phyloP scores from a whole-genome alignment of 1,139 yeast genomes.

The Hemisphaericaspora lyxosophila region DNA sequence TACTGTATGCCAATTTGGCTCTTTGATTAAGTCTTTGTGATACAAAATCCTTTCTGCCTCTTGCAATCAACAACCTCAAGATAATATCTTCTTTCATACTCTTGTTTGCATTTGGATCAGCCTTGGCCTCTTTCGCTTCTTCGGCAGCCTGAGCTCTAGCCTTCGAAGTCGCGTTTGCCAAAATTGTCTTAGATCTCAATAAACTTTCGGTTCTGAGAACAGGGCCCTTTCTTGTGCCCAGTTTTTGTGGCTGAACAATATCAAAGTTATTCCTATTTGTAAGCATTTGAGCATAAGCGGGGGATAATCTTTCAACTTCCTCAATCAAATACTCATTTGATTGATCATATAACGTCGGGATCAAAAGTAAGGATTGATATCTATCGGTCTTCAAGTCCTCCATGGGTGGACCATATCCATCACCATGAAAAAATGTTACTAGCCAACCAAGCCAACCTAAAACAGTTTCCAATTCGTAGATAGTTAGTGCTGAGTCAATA shows the following conservation, averaged over 20 bases:
- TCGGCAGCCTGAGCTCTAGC: conserved; percentile 55
- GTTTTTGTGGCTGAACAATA: conserved; percentile 3
- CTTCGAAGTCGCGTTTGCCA: conserved; percentile 69
- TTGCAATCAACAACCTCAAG: conserved; percentile 54
- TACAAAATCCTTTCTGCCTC: conserved; percentile 46
- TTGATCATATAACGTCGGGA: conserved; percentile 69
- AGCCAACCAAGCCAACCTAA: conserved; percentile 71
- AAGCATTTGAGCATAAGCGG: conserved; percentile 50
- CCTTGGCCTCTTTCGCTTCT: conserved; percentile 51
- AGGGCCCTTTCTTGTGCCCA: conserved; percentile 2
- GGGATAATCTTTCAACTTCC: conserved; percentile 60
- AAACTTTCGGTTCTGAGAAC: conserved; percentile 45
- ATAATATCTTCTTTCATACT: conserved; percentile 65
- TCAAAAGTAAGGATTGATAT: conserved; percentile 62
- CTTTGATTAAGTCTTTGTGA: conserved; percentile 60
- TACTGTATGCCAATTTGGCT: conserved; percentile 59
- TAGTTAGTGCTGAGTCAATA: conserved; percentile 52
- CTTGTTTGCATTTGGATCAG: conserved; percentile 58
- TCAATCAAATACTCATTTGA: conserved; percentile 49
- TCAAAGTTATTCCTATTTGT: conserved; percentile 44
- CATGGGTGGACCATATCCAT: conserved; percentile 79
- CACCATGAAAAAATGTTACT: conserved; percentile 75
- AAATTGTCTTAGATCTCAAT: conserved; percentile 64
- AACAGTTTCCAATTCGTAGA: conserved; percentile 65
- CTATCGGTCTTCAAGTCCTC: conserved; percentile 61